These are phyloP conservation scores for Boletellus ananas DNA, from an alignment of 768 basidiomycete species.

Conservation along the genomic window DNA sequence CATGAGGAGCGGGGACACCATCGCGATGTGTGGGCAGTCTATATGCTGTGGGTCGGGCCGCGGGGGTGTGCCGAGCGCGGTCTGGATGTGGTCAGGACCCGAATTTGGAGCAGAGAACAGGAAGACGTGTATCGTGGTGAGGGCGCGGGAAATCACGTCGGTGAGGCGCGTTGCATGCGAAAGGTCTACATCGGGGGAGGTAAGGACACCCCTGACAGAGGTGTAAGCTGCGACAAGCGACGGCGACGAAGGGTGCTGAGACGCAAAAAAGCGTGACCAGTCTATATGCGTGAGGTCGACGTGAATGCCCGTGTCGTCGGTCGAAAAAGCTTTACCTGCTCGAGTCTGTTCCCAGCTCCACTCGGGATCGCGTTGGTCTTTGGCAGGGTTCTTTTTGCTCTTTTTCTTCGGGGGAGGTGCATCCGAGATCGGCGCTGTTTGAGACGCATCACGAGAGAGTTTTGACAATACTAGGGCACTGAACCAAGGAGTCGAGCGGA, in stretches of 20 bases:
- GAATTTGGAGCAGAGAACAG: slow-evolving; percentile 13
- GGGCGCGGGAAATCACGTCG: slow-evolving; percentile 17
- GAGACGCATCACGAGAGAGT: slow-evolving; percentile 13
- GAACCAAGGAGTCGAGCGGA: not conserved
- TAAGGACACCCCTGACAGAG: slow-evolving; percentile 21
- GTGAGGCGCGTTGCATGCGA: slow-evolving; percentile 11
- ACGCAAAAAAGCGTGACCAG: slow-evolving; percentile 19
- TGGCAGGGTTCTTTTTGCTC: slow-evolving; percentile 20
- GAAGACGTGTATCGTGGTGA: slow-evolving; percentile 18
- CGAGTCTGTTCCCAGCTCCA: slow-evolving; percentile 23
- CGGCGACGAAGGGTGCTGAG: slow-evolving; percentile 18
- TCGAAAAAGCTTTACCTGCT: slow-evolving; percentile 6
- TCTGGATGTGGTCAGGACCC: not conserved
- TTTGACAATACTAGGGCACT: slow-evolving; percentile 19
- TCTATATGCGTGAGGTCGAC: slow-evolving; percentile 8
- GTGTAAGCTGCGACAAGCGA: slow-evolving; percentile 22
- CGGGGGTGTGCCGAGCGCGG: not conserved
- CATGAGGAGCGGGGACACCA: slow-evolving; percentile 23
- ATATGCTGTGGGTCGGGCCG: slow-evolving; percentile 9
- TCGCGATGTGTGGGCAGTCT: slow-evolving; percentile 16
- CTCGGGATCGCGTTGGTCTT: slow-evolving; percentile 13
- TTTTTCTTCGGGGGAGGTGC: slow-evolving; percentile 26
- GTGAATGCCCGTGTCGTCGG: not conserved
- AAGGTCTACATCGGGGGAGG: slow-evolving; percentile 5
- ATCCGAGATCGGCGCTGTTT: slow-evolving; percentile 10